A percentile compares a stretch with the other conserved stretches of the same genome.
Conservation (phyloP, 2,329 filamentous ascomycete species). For the Aspergillus pseudonomiae region DNA sequence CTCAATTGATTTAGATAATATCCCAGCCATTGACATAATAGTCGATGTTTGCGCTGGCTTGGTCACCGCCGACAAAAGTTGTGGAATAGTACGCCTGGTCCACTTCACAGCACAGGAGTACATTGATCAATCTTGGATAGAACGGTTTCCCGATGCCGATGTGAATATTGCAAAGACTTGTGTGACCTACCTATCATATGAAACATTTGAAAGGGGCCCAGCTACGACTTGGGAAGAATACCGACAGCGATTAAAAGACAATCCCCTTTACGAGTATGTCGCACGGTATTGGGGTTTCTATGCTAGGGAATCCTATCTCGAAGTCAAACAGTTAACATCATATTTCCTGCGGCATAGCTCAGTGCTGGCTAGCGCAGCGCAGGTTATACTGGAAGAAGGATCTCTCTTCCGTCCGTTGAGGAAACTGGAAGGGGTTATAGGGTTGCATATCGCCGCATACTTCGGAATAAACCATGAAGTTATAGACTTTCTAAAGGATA, state of each 20-base stretch:
- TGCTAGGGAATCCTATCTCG: not conserved
- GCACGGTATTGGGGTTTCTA: slow-evolving; percentile 24
- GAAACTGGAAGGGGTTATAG: not conserved
- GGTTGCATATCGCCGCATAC: slow-evolving; percentile 12
- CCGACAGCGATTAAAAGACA: slow-evolving; percentile 6
- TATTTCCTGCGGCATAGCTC: not conserved
- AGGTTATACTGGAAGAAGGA: not conserved
- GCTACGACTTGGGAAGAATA: not conserved
- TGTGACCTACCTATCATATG: slow-evolving; percentile 27
- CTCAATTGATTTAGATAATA: not conserved
- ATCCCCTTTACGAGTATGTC: slow-evolving; percentile 22
- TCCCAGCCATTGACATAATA: slow-evolving; percentile 33
- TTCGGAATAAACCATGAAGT: slow-evolving; percentile 1
- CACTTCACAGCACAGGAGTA: slow-evolving; percentile 38
- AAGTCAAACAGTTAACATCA: not conserved
- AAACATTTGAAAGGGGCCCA: slow-evolving; percentile 13
- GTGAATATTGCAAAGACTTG: slow-evolving; percentile 22
- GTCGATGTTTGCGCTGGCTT: slow-evolving; percentile 35
- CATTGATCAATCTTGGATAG: slow-evolving; percentile 22
- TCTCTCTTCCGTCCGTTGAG: not conserved
- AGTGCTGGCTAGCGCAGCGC: not conserved
- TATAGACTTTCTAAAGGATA: not conserved
- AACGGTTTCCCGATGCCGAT: slow-evolving; percentile 23
- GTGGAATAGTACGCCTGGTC: slow-evolving; percentile 32
- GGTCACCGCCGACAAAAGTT: slow-evolving; percentile 33